Evolutionary conservation across 2,329 filamentous ascomycete genomes (phyloP), one percentile per base, ranked within the genome.

Genomic region (Achaetomium macrosporum): DNA sequence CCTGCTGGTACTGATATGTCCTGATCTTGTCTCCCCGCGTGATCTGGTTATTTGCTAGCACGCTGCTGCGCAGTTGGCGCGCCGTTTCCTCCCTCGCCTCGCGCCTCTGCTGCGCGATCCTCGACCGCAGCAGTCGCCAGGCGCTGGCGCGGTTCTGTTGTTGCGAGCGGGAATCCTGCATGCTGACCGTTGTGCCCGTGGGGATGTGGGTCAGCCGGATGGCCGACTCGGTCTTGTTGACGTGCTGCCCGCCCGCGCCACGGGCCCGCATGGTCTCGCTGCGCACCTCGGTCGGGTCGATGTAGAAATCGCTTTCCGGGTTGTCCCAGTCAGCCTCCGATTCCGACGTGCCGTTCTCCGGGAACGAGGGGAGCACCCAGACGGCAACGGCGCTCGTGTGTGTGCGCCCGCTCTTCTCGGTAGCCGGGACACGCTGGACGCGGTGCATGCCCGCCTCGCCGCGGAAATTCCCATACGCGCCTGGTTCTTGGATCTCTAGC

Each of bases 191-290:
- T 0, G 84, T 93, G 42, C 87, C 88, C 1, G 90, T 95, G 2
- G 93, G 93, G 7, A 87, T 71, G 73, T 99, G 93, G 2, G 91
- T 97, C 63, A 99, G 77, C 10, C 93, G 85, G 56, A 99, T 88
- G 3, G 93, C 93, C 30, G 90, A 96, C 73, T 99, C 93, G 0
- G 93, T 99, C 69, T 92, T 96, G 73, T 99, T 99, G 66, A 99
- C 93, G 71, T 99, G 93, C 73, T 99, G 93, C 1, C 93, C 93
- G 31, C 93, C 93, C 0, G 93, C 92, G 55, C 93, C 93, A 42
- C 89, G 77, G 0, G 93, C 90, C 15, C 91, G 81, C 91, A 97
- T 96, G 56, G 90, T 89, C 66, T 99, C 93, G 17, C 82, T 76
- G 47, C 79, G 79, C 20, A 99, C 90, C 54, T 99, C 92, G 56